phyloP scores from a whole-genome alignment of 2,329 filamentous ascomycete genomes.

The Penicillium sp. region DNA sequence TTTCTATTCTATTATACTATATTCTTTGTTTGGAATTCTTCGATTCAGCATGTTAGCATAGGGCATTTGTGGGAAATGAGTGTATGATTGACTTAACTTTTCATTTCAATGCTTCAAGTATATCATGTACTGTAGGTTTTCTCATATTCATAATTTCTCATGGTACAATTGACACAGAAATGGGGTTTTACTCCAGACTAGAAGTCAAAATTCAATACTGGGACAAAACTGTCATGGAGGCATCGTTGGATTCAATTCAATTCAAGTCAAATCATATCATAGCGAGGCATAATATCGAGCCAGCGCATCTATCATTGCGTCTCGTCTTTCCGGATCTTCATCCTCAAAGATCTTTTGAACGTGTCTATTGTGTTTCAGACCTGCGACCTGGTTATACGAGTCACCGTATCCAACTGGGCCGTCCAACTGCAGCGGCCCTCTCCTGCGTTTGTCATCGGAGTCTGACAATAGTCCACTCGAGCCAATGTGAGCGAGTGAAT shows the following conservation, averaged over 20 bases:
- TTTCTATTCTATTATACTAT: neutral
- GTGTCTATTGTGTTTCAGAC: conserved; percentile 13
- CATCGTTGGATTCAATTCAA: neutral
- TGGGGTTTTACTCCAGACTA: neutral
- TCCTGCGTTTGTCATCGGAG: conserved; percentile 1
- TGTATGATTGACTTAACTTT: neutral
- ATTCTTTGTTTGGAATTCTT: neutral
- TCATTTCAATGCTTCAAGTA: neutral
- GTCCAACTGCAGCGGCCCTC: neutral
- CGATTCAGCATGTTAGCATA: conserved; percentile 5
- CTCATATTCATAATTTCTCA: no score
- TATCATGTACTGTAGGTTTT: neutral
- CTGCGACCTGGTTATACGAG: conserved; percentile 4
- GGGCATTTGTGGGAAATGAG: conserved; percentile 7
- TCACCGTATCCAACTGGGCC: neutral
- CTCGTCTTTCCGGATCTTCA: conserved; percentile 10
- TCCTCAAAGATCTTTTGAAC: conserved; percentile 15
- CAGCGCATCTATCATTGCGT: conserved; percentile 18
- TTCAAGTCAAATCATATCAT: conserved; percentile 3
- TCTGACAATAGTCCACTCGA: neutral
- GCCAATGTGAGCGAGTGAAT: conserved; percentile 13
- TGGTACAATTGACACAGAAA: neutral
- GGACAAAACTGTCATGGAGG: neutral
- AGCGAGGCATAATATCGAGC: conserved; percentile 8
- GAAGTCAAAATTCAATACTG: neutral